Evolutionary conservation across 148 eudicot genomes (phyloP).

Genomic region (Cornus controversa): DNA sequence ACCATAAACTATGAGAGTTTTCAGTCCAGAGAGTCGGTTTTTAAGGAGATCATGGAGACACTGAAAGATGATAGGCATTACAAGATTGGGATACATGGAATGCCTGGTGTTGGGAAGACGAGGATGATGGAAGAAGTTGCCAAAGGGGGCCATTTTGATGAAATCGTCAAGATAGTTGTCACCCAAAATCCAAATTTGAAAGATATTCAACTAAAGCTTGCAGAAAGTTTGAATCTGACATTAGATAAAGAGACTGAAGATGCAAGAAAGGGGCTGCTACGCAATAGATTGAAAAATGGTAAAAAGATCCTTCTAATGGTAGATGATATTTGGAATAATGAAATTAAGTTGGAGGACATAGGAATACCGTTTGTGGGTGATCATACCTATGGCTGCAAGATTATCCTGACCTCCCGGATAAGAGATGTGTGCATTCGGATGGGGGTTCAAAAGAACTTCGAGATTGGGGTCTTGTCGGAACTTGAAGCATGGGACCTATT

Average conservation of each 20-base stretch:
- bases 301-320: slow-evolving; percentile 2
- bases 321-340: slow-evolving; percentile 18
- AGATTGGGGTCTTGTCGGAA: neutral
- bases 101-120: slow-evolving; percentile 10
- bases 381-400: neutral
- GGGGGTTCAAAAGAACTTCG: neutral
- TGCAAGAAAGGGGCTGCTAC: neutral
- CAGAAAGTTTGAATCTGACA: neutral
- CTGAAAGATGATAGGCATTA: neutral
- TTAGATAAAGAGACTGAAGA: neutral
- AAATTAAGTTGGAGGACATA: neutral
- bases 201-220: neutral
- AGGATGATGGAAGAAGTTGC: neutral
- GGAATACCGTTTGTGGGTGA: slow-evolving; percentile 14
- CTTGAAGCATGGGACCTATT: neutral
- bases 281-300: neutral
- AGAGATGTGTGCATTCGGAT: neutral
- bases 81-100: slow-evolving; percentile 6
- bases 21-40: neutral
- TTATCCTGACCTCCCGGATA: slow-evolving; percentile 14
- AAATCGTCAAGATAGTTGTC: neutral
- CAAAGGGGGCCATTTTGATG: neutral
- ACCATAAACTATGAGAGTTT: neutral
- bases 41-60: neutral
- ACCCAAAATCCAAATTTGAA: neutral